Evolutionary conservation across 2,329 filamentous ascomycete species (phyloP), one percentile per base, ranked within the genome.

Genomic region (Diplodia mutila): DNA sequence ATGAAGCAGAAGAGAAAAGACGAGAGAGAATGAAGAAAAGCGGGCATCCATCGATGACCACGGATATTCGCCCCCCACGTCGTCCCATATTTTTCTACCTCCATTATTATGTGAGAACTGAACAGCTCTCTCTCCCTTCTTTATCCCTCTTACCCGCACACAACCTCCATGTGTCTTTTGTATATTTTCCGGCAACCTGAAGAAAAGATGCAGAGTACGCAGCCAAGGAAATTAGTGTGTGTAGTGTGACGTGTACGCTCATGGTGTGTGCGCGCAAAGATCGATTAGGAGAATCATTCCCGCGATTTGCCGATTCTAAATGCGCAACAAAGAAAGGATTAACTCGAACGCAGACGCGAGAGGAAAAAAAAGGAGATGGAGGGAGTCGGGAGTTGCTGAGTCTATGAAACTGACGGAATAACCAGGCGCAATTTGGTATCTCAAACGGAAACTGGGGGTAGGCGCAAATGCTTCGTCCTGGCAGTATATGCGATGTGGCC

Each of bases 371-470:
- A 51, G n/a, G 21, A 25, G 61, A 39, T 16, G 55, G 32, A 59
- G 55, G 42, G 42, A 53, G 59, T 29, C 25, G 42, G 48, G 39
- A 32, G 12, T 14, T 23, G n/a, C 21, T 18, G 29, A 57, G 29
- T 49, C 25, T 34, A 34, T 29, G 39, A 37, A 51, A 51, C 5
- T 46, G 23, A 9, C 23, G 21, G 34, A 63, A 63, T 29, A 54
- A 4, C 46, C 27, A 16, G 61, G 25, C n/a, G 48, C 61, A 65
- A 65, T 46, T 54, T 65, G 48, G 61, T 65, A 54, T 65, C 61
- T 65, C 61, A n/a, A 65, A 54, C 32, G 21, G 32, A 14, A 39
- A 18, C 6, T 23, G 49, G 32, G n/a, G 27, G 21, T 18, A 51
- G 32, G 32, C 49, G 49, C 61, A 21, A 39, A 34, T 21, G 14